Evolutionary conservation across 2,329 filamentous ascomycete species (phyloP), one percentile per base, ranked within the genome.

Genomic region (Dryadomyces quercus-mongolicae): DNA sequence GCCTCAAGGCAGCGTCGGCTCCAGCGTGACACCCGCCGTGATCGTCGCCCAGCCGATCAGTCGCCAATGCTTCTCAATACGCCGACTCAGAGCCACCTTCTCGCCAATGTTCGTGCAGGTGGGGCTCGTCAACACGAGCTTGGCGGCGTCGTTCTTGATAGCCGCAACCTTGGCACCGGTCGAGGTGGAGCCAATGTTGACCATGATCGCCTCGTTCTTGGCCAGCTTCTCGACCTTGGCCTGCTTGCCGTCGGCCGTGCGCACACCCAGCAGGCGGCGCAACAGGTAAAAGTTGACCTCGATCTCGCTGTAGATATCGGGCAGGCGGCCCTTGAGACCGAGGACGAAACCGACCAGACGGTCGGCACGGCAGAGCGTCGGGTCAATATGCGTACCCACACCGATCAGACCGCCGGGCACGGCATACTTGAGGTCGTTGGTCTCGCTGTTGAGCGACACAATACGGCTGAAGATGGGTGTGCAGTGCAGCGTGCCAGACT

Each of bases 281-380:
- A 98, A 85, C 58, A 98, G 80, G 80, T 97, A 98, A 79, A 97
- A 98, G 81, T 97, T 97, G 72, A 96, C 91, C 74, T 98, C 93
- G 58, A 98, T 86, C 73, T 98, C 93, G 63, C 86, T 93, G 78
- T 97, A 98, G 70, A 98, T 97, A 67, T 93, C 89, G 51, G 93
- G 93, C 22, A 98, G 83, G 64, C 86, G 84, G 61, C 93, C 93
- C 73, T 91, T 91, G 64, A 96, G 85, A 69, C 93, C 93, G 57
- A 98, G 83, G 52, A 98, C 93, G 80, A 95, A 95, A 69, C 93
- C 93, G 62, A 98, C 93, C 12, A 98, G 83, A 82, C 93, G 92
- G 82, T 98, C 93, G 63, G 93, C 93, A 84, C 93, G 83, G 83
- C 93, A 98, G 53, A 98, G 85, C 5, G 93, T 98, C 57, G 93